These are phyloP conservation scores for Wickerhamomyces subpelliculosus DNA, from an alignment of 805 yeast genomes.

Conservation along the genomic window DNA sequence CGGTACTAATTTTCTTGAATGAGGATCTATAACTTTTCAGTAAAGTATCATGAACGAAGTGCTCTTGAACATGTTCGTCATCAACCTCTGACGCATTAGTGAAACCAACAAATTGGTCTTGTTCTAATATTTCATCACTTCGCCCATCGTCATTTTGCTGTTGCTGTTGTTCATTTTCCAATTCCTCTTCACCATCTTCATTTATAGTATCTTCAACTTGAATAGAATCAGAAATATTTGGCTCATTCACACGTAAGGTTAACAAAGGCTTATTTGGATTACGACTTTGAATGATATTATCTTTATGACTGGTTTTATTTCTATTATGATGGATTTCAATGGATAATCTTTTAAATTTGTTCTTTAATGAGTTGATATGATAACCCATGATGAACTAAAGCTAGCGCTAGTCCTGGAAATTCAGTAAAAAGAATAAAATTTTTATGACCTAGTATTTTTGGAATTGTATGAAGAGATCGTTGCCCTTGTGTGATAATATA, in stretches of 20 bases:
- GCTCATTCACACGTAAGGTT: slow-evolving; percentile 30
- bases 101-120: slow-evolving; percentile 5
- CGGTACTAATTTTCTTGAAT: too few species aligned
- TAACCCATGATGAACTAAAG: background rate
- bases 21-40: background rate
- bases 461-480: too few species aligned
- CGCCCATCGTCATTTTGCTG: too few species aligned
- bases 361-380: slow-evolving; percentile 23
- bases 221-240: background rate
- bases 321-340: slow-evolving; percentile 31
- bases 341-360: slow-evolving; percentile 26
- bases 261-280: slow-evolving; percentile 27
- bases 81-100: background rate
- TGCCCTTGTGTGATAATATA: too few species aligned
- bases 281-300: slow-evolving; percentile 31
- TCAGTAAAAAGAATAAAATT: too few species aligned
- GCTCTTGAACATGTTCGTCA: background rate
- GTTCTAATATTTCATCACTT: too few species aligned
- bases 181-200: slow-evolving; percentile 20
- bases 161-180: too few species aligned
- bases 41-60: background rate
- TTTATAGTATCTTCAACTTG: background rate
- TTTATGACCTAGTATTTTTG: too few species aligned
- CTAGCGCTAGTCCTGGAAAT: too few species aligned
- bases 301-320: slow-evolving; percentile 31